Percentiles rank a stretch among this genome's conserved stretches.
Evolutionary conservation across 2,329 filamentous ascomycete genomes (phyloP).

Genomic region (Talaromyces sp.): DNA sequence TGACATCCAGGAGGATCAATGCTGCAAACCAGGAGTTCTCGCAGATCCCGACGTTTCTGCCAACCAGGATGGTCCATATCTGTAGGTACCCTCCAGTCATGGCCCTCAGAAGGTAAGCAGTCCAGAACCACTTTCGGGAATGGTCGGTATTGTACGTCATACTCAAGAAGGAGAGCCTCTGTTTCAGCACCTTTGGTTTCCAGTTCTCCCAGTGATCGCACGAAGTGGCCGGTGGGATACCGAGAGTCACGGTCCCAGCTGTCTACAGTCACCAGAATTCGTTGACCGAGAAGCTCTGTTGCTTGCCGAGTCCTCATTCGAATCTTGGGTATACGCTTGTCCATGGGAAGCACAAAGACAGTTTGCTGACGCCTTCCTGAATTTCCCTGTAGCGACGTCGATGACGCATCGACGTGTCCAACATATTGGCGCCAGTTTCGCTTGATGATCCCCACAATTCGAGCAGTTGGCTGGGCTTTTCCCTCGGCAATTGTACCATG

Average conservation of each 20-base stretch:
- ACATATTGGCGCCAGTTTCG: conserved; percentile 98
- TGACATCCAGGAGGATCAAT: conserved; percentile 96
- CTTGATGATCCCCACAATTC: conserved; percentile 86
- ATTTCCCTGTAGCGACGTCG: conserved; percentile 67
- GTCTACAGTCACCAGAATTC: conserved; percentile 89
- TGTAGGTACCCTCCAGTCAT: conserved; percentile 88
- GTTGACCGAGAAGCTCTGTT: conserved; percentile 81
- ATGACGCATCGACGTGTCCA: conserved; percentile 86
- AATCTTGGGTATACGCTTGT: conserved; percentile 96
- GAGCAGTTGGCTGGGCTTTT: conserved; percentile 82
- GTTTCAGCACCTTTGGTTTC: conserved; percentile 98
- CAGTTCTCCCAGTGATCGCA: conserved; percentile 85
- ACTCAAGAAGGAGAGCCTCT: conserved; percentile 87
- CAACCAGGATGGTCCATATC: conserved; percentile 78
- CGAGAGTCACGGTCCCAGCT: conserved; percentile 91
- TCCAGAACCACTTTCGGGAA: conserved; percentile 95
- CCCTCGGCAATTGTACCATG: conserved; percentile 74
- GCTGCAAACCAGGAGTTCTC: conserved; percentile 86
- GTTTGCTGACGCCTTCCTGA: conserved; percentile 83
- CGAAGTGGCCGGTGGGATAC: conserved; percentile 89
- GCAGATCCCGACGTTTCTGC: conserved; percentile 77
- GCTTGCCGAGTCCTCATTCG: conserved; percentile 87
- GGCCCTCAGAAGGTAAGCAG: conserved; percentile 84
- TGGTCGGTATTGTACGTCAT: conserved; percentile 94
- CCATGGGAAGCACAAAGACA: conserved; percentile 95